Evolutionary conservation across 1,284 basidiomycete genomes (phyloP), one percentile per base, ranked within the genome.

Genomic region (Apiotrichum domesticum): DNA sequence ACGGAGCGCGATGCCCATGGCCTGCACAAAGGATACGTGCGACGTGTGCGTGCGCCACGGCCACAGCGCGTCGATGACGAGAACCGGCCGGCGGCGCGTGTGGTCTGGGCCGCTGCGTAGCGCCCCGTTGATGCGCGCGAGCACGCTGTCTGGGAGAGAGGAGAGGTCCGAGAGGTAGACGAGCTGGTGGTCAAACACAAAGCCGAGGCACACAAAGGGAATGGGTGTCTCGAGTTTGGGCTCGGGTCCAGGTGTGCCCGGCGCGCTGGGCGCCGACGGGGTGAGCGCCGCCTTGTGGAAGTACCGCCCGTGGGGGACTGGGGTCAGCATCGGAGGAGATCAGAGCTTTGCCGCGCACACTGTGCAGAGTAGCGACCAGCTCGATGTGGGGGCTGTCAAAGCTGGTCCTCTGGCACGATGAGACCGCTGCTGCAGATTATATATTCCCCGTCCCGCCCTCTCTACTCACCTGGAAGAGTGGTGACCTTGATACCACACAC

Each of bases 41-140:
- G 71, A 73, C 3, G 66, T 53, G 54, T 77, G 75, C 0, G 63
- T 52, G 39, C 63, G 50, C 14, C 71, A 47, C 3, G 73, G 71
- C 63, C 70, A 74, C 6, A 78, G 66, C 15, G 69, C 64, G 63
- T 78, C 77, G 46, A 77, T 66, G 35, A 78, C 67, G 39, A 77
- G 65, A 8, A 39, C 48, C 10, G 46, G 55, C 2, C 42, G 15
- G 14, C 41, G 33, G 3, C 35, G n/a, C 3, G 46, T 41, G 34
- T 55, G 29, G 45, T 46, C 50, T 21, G 47, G 75, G 35, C 37
- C 37, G 35, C 47, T 21, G 35, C 47, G 35, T 11, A 59, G 50
- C 11, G 58, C 51, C 10, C 29, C 35, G 7, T 63, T 43, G 35
- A 70, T 61, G 9, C 57, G 58, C 13, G 63, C 50, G 64, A 67